Evolutionary conservation across 148 eudicot genomes (phyloP).

Genomic region (Rhododendron griersonianum): DNA sequence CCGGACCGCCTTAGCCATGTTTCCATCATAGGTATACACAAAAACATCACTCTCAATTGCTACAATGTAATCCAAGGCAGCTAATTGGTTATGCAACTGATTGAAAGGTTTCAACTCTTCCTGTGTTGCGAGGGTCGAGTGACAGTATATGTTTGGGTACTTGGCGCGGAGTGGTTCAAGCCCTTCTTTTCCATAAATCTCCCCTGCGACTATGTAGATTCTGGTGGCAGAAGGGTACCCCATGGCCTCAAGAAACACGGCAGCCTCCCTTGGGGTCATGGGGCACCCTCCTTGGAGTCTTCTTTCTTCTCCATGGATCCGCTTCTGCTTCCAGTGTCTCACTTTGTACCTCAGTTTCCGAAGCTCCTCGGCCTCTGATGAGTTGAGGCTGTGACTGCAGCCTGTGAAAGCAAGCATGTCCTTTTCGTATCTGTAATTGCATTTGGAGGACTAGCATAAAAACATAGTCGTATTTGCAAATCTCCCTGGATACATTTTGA

Average conservation of each 20-base stretch:
- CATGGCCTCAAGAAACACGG: constrained; percentile 52
- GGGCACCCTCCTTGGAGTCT: constrained; percentile 53
- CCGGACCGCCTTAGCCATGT: constrained; percentile 61
- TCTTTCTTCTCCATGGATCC: constrained; percentile 30
- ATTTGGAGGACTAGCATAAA: not conserved
- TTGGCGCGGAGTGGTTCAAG: constrained; percentile 24
- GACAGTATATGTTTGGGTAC: constrained; percentile 36
- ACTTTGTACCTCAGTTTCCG: constrained; percentile 30
- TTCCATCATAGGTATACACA: constrained; percentile 53
- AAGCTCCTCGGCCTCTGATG: constrained; percentile 39
- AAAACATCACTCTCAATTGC: constrained; percentile 53
- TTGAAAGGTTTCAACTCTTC: constrained; percentile 43
- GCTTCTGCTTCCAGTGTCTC: constrained; percentile 54
- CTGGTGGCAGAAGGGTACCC: constrained; percentile 41
- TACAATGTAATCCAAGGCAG: constrained; percentile 54
- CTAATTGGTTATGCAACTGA: constrained; percentile 39
- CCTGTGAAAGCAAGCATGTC: constrained; percentile 67
- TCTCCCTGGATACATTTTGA: not conserved
- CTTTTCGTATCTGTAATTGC: constrained; percentile 42
- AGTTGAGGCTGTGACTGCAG: constrained; percentile 40
- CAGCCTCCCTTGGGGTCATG: constrained; percentile 58
- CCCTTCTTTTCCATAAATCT: constrained; percentile 42
- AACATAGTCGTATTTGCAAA: not conserved
- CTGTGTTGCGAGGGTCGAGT: constrained; percentile 37
- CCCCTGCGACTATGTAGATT: constrained; percentile 59